These are phyloP conservation scores for Tricholoma bakamatsutake DNA, from an alignment of 768 basidiomycete species.

Conservation along the genomic window DNA sequence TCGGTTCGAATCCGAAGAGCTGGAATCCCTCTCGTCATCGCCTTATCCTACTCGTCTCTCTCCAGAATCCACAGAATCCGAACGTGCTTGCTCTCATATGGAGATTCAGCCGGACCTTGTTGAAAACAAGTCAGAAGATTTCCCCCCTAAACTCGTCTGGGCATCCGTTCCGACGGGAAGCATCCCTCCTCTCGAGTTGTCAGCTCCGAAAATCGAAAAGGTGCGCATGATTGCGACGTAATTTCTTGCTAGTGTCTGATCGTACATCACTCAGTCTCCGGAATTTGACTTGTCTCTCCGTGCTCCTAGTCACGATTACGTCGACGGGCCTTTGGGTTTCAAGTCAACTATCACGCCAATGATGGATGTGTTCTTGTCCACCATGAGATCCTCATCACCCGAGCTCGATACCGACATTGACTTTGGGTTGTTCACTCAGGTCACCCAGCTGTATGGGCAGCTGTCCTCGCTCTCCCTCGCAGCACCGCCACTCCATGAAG, in stretches of 20 bases:
- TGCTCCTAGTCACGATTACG: constrained; percentile 14
- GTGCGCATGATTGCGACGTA: constrained; percentile 5
- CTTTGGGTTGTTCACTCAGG: background rate
- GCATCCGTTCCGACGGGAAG: constrained; percentile 17
- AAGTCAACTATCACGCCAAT: constrained; percentile 1
- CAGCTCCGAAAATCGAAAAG: constrained; percentile 9
- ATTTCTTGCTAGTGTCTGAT: background rate
- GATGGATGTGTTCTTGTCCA: constrained; percentile 3
- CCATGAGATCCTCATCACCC: background rate
- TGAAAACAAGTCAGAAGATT: background rate
- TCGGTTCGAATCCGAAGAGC: background rate
- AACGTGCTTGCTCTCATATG: background rate
- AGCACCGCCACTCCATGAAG: background rate
- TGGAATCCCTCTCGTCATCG: background rate
- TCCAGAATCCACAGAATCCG: constrained; percentile 1
- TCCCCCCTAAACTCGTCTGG: background rate
- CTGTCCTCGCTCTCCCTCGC: background rate
- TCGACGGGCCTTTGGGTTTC: constrained; percentile 12
- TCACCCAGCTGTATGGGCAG: background rate
- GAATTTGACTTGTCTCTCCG: constrained; percentile 3
- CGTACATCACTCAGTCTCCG: background rate
- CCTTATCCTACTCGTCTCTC: background rate
- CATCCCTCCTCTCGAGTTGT: constrained; percentile 19
- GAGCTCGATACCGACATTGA: constrained; percentile 1
- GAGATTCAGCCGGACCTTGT: background rate